Base-by-base conservation (phyloP, 2,329 filamentous ascomycete genomes). In the Colletotrichum lindemuthianum region DNA sequence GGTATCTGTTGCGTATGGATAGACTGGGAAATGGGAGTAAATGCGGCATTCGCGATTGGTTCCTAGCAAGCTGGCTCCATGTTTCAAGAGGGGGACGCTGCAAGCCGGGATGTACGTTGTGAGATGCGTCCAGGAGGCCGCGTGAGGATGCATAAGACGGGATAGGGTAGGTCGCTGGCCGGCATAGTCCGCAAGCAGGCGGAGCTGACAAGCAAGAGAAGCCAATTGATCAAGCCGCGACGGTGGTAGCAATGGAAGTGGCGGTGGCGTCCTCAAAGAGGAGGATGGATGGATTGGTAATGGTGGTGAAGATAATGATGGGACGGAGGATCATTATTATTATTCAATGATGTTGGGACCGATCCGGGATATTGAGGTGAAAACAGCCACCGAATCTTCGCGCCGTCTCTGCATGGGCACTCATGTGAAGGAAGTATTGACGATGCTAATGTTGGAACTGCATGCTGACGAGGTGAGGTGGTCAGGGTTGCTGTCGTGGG, bases 41-140 rank as follows among this genome's bases (percentile, higher is more conserved):
- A 44, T 63, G 57, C 47, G 44, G 24, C 39, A 37, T 50, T 63
- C 54, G 60, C 63, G 63, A 66, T 66, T 66, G 60, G 63, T 47
- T 53, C 15, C 7, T 59, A 43, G 24, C 43, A 55, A 53, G 50
- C 60, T 54, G 43, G 48, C 53, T 66, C 63, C 33, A 59, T 49
- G 63, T 66, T 66, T 66, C 63, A 64, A 65, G 60, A 59, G 37
- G 43, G 54, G 60, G 63, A 16, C 49, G 59, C 48, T 59, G 63
- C 59, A 65, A 54, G 59, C 53, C 47, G 50, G 53, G 53, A 64
- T 66, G 54, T 24, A 24, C 24, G 24, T 24, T 24, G 51, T 36
- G 49, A 65, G 63, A 58, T 66, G 53, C 32, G 53, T 58, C 59
- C 37, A 64, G 54, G 37, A 50, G 43, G 55, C 45, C 33, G 54